Evolutionary conservation across 495 filamentous ascomycete genomes (phyloP), one percentile per base, ranked within the genome.

Genomic region (Hypoxylon fuscum): DNA sequence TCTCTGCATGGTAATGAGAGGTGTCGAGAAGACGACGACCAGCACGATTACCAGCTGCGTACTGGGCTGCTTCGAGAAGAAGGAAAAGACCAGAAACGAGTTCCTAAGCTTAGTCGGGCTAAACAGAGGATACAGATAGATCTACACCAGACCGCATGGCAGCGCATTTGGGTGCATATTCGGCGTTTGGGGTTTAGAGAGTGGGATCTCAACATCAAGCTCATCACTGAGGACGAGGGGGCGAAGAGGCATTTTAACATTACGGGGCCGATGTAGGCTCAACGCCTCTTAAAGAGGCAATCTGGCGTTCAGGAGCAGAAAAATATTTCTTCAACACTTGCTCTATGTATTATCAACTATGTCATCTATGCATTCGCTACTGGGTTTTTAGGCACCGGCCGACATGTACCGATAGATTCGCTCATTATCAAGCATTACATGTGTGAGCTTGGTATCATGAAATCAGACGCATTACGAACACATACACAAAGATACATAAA

Each of bases 1-100:
- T 78, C 81, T 98, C n/a, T 98, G 95, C 81, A 98, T 97, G 93
- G 94, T 96, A 1, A 95, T 95, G 91, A 83, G 93, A 18, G 93
- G 93, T 1, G 92, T 97, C 21, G 84, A 96, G 72, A 97, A 99
- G 80, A 90, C 91, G 5, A 85, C 85, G 38, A 88, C 90, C 41
- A 90, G 81, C 11, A 98, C 96, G 9, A 94, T 92, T 22, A 98
- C 95, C 27, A 97, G 93, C 75, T 97, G 94, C 69, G 96, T 98
- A 81, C 82, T 97, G 21, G 96, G 95, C 18, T 90, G 92, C 71
- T 96, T 98, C 82, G 87, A 94, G 65, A 89, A 89, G 17, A 93
- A 90, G 68, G 92, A 91, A 29, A 97, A 94, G 80, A 97, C 93
- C 3, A 82, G 95, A 48, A 93, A 97, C 69, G 95, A 98, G 76